A percentile compares a stretch with the other conserved stretches of the same genome.
These are phyloP conservation scores for Gonium pectorale DNA, from an alignment of 139 green algal genomes.

Conservation along the genomic window DNA sequence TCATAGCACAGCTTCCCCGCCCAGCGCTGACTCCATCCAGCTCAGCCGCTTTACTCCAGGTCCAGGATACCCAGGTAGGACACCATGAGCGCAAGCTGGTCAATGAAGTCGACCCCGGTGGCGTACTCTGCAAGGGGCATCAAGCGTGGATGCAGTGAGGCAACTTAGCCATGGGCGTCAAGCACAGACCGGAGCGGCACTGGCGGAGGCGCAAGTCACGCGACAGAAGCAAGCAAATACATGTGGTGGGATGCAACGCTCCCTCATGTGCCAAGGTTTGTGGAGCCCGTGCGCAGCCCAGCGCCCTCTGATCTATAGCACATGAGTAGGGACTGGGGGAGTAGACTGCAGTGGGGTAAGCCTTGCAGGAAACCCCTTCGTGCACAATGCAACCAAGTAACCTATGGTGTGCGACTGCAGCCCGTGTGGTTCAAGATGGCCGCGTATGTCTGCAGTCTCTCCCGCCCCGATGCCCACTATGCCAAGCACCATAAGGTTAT, in stretches of 20 bases:
- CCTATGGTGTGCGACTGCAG: not conserved
- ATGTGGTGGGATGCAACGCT: not conserved
- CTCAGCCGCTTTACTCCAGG: slow-evolving; percentile 50
- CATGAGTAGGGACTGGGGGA: not conserved
- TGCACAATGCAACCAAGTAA: not conserved
- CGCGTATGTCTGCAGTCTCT: not conserved
- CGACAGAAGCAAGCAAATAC: too few relatives aligned
- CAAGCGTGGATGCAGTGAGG: not conserved
- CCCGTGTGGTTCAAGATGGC: too few relatives aligned
- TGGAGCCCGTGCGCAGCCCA: not conserved
- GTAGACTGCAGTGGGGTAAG: not conserved
- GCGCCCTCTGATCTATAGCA: not conserved
- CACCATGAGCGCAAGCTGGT: slow-evolving; percentile 90
- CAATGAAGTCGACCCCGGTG: slow-evolving; percentile 91
- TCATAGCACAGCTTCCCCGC: too few relatives aligned
- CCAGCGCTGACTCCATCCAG: too few relatives aligned
- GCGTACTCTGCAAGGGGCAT: slow-evolving; percentile 84
- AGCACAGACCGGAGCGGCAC: not conserved
- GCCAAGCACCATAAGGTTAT: too few relatives aligned
- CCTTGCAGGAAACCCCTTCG: not conserved
- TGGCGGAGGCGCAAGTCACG: too few relatives aligned
- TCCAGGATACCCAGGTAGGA: slow-evolving; percentile 90
- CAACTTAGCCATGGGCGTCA: not conserved
- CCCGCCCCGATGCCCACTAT: too few relatives aligned
- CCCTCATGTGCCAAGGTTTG: not conserved